Base-by-base conservation (phyloP, 1,284 basidiomycete genomes). In the Leccinum ponderosum region DNA sequence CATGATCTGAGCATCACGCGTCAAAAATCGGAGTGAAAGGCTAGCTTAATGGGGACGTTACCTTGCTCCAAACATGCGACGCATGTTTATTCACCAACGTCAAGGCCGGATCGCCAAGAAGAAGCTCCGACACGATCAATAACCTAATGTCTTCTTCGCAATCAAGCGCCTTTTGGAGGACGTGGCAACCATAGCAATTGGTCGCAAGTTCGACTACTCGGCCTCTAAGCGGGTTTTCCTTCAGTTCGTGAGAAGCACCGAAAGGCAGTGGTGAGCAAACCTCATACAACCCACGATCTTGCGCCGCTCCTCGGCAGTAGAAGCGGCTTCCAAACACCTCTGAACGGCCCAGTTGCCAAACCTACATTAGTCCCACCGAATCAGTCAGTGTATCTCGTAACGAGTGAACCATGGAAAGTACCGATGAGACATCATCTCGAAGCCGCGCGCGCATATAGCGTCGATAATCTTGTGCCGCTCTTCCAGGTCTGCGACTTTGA, bases 281-380 rank as follows among this genome's bases (percentile, higher is more conserved):
- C 86, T 84, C 91, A 93, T 93, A 68, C 91, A 93, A 20, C 77
- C 74, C 35, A 92, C 90, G 50, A 93, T 89, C 77, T 91, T 91
- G 48, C 87, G 81, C 63, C 89, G 78, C 69, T 93, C 91, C 53
- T 91, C 87, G 33, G 80, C 71, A 53, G 83, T 85, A 29, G 87
- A 80, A 60, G 90, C 86, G 3, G 89, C 87, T 68, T 93, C 91
- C 4, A 93, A 77, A 71, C 91, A 93, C 59, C 91, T 79, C 73
- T 93, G 91, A 35, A 93, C 90, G 0, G 91, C 91, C 91, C 91
- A 93, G 68, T 93, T 93, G 2, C 91, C 91, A 66, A 93, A 93
- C 9, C 90, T 93, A 64, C 48, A 42, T 53, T 57, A 29, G 4
- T 22, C 35, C 20, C 44, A 62, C 60, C 56, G 33, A 50, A 60